Conservation (phyloP, 1,284 basidiomycete species). For the Heimioporus retisporus region DNA sequence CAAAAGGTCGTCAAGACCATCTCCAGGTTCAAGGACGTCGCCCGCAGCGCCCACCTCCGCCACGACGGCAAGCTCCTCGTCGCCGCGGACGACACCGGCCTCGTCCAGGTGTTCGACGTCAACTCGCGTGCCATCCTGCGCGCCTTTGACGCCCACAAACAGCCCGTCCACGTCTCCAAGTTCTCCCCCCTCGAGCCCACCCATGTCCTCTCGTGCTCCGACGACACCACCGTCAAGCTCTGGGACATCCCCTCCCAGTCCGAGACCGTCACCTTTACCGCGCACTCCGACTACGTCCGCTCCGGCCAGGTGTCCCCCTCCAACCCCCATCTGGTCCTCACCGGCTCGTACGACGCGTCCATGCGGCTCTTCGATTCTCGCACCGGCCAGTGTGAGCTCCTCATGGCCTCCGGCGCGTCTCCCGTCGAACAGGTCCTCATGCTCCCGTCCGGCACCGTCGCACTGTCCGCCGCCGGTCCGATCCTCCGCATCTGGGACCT, state of each 20-base stretch:
- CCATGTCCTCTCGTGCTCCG: constrained; percentile 94
- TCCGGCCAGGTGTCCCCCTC: constrained; percentile 88
- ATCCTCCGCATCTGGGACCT: constrained; percentile 98
- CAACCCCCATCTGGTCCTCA: constrained; percentile 89
- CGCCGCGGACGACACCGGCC: constrained; percentile 94
- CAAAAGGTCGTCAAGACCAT: constrained; percentile 98
- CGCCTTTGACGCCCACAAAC: constrained; percentile 93
- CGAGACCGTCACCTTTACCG: constrained; percentile 81
- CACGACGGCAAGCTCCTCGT: constrained; percentile 96
- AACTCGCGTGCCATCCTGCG: constrained; percentile 95
- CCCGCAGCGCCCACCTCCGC: constrained; percentile 88
- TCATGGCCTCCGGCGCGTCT: constrained; percentile 70
- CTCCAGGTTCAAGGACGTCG: constrained; percentile 96
- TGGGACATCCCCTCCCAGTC: constrained; percentile 97
- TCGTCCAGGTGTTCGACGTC: constrained; percentile 98
- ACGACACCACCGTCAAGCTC: constrained; percentile 94
- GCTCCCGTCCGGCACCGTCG: constrained; percentile 92
- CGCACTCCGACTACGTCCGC: constrained; percentile 97
- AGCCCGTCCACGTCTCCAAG: constrained; percentile 94
- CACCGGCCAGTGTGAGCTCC: constrained; percentile 83
- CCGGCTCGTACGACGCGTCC: constrained; percentile 96
- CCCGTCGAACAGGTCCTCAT: constrained; percentile 97
- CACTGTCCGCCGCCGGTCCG: constrained; percentile 91
- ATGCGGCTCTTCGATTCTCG: constrained; percentile 92
- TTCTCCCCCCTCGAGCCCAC: constrained; percentile 89